Percentiles rank a stretch among this genome's conserved stretches.
Conservation (phyloP, 1,284 basidiomycete species). For the Veloboletus limbatus region DNA sequence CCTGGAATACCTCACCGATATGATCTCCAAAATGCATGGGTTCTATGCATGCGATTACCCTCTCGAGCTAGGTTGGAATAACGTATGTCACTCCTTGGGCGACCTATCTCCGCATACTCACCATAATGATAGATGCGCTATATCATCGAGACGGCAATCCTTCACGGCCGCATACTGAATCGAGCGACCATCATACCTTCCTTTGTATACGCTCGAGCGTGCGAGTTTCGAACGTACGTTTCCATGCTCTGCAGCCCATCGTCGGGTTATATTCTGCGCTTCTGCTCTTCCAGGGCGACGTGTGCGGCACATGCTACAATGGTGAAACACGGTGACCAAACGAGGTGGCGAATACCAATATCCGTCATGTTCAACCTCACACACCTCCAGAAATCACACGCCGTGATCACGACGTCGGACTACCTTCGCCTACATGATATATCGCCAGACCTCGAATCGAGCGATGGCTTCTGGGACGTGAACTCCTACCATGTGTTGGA, state of each 20-base stretch:
- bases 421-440: slow-evolving; percentile 42
- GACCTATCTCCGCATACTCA: slow-evolving; percentile 1
- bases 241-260: too few relatives aligned
- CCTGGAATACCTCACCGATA: slow-evolving; percentile 16
- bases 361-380: slow-evolving; percentile 47
- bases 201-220: slow-evolving; percentile 41
- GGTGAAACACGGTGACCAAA: slow-evolving; percentile 44
- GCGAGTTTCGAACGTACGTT: slow-evolving; percentile 39
- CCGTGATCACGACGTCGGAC: slow-evolving; percentile 40
- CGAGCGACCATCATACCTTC: slow-evolving; percentile 40
- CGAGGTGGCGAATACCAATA: slow-evolving; percentile 41
- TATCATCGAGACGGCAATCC: slow-evolving; percentile 39
- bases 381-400: slow-evolving; percentile 37
- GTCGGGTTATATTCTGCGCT: not conserved
- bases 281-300: slow-evolving; percentile 19
- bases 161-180: slow-evolving; percentile 38
- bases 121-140: slow-evolving; percentile 33
- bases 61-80: slow-evolving; percentile 36
- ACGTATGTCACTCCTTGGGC: slow-evolving; percentile 17
- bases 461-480: slow-evolving; percentile 39
- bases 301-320: slow-evolving; percentile 38
- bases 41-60: slow-evolving; percentile 37
- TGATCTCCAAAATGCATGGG: slow-evolving; percentile 31
- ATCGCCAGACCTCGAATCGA: slow-evolving; percentile 32
- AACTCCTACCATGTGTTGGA: slow-evolving; percentile 25